Evolutionary conservation across 495 filamentous ascomycete species (phyloP).

Genomic region (Rhypophila decipiens): DNA sequence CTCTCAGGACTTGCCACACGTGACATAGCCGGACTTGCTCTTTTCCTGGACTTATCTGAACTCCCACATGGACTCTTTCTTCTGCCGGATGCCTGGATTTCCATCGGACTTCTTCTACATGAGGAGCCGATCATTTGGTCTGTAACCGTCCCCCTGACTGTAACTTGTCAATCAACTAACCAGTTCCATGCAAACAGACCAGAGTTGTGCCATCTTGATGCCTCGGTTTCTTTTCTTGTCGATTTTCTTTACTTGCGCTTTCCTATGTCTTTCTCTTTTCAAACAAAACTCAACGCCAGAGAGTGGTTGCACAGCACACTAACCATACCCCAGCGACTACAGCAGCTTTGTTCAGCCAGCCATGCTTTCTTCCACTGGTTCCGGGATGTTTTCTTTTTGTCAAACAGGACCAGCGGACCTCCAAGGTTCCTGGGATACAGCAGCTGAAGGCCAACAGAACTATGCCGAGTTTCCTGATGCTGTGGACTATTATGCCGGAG

Average conservation of each 20-base stretch:
- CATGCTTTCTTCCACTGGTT: constrained; percentile 41
- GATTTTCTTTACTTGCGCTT: constrained; percentile 25
- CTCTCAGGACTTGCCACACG: too few species aligned
- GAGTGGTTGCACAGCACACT: constrained; percentile 41
- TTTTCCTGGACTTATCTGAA: neutral
- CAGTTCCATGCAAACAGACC: constrained; percentile 27
- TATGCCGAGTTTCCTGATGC: constrained; percentile 35
- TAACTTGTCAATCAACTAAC: too few species aligned
- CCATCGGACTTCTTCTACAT: neutral
- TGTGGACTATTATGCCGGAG: constrained; percentile 31
- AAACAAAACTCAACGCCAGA: constrained; percentile 7
- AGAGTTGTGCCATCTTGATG: constrained; percentile 43
- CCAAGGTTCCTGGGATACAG: constrained; percentile 43
- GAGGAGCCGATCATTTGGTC: constrained; percentile 13
- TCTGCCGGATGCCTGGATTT: neutral
- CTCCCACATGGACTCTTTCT: neutral
- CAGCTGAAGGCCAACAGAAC: constrained; percentile 49
- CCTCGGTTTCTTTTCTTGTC: constrained; percentile 22
- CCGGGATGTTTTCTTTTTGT: constrained; percentile 47
- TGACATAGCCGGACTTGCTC: neutral
- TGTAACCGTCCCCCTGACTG: constrained; percentile 10
- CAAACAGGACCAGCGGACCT: constrained; percentile 49
- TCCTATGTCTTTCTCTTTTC: constrained; percentile 19
- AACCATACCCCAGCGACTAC: constrained; percentile 46
- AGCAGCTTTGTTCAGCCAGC: constrained; percentile 45